A percentile compares a stretch with the other conserved stretches of the same genome.
Conservation (phyloP, 2,329 filamentous ascomycete genomes). For the Aspergillus amoenus region DNA sequence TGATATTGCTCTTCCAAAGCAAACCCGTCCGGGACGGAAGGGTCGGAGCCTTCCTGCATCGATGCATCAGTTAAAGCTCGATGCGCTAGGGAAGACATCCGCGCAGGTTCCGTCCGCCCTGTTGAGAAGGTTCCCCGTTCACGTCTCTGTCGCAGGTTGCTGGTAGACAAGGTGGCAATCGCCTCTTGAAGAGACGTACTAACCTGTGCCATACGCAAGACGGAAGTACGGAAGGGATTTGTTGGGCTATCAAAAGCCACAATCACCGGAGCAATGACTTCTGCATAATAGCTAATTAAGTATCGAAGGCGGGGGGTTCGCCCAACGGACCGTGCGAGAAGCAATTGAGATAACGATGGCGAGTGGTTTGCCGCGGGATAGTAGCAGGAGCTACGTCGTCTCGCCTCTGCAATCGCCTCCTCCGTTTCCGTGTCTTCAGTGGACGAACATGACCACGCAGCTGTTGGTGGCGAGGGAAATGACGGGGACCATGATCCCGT, state of each 20-base stretch:
- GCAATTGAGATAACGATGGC: slow-evolving; percentile 37
- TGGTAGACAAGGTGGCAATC: slow-evolving; percentile 83
- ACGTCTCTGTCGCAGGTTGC: slow-evolving; percentile 82
- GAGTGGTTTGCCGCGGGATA: slow-evolving; percentile 23
- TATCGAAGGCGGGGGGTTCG: slow-evolving; percentile 77
- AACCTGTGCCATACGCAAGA: slow-evolving; percentile 72
- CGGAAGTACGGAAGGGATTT: slow-evolving; percentile 83
- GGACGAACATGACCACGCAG: background rate
- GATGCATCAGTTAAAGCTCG: slow-evolving; percentile 41
- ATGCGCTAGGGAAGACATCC: slow-evolving; percentile 49
- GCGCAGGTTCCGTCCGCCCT: slow-evolving; percentile 50
- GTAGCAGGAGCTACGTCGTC: slow-evolving; percentile 2
- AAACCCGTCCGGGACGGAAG: slow-evolving; percentile 56
- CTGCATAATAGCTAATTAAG: slow-evolving; percentile 91
- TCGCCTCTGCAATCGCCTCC: slow-evolving; percentile 1
- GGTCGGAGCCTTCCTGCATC: slow-evolving; percentile 39
- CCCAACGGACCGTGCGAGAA: slow-evolving; percentile 50
- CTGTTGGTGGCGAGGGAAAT: background rate
- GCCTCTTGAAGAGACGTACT: slow-evolving; percentile 88
- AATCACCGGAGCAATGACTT: slow-evolving; percentile 86
- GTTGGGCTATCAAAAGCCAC: slow-evolving; percentile 83
- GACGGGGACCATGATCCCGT: background rate
- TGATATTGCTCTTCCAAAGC: slow-evolving; percentile 77
- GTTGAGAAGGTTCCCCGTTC: slow-evolving; percentile 56
- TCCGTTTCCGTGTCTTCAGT: background rate